Evolutionary conservation across 2,329 filamentous ascomycete species (phyloP), one percentile per base, ranked within the genome.

Genomic region (Diaporthe sp.): DNA sequence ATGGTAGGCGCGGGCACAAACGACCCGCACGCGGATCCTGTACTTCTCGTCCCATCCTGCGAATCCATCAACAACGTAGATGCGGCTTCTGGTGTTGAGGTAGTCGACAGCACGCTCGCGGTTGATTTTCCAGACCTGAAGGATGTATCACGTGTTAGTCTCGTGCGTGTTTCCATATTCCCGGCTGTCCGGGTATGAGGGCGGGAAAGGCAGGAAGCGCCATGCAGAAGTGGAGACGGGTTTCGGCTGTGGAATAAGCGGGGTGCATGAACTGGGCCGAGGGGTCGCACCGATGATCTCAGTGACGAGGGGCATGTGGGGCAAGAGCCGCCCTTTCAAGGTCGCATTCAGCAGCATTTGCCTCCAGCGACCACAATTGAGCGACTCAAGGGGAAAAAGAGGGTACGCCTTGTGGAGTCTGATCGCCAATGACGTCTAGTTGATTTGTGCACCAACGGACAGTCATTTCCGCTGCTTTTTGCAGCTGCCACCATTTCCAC

Each of bases 11-110:
- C 97, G 96, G 80, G 97, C 97, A 88, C 97, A 99, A 84, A 99
- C 96, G 79, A 99, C 96, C 83, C 97, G 96, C 82, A 99, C 97
- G 82, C 93, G 94, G 88, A 99, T 98, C 80, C 96, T 92, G 90
- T 99, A 99, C 86, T 97, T 96, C 89, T 97, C 94, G 82, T 99
- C 97, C 97, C 97, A 99, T 85, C 97, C 97, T 80, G 97, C 97
- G 85, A 93, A 99, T 79, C 97, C 97, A 85, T 99, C 97, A 80
- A 99, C 91, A 79, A 99, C 97, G 86, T 99, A 99, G 89, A 99
- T 98, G 83, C 97, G 95, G 86, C 97, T 98, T 82, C 97, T 92
- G 79, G 97, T 99, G 92, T 99, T 99, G 82, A 99, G 93, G 89
- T 99, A 99, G 89, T 99, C 97, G 85, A 99, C 92, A 77, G 97